Evolutionary conservation across 371 early-diverging fungal species (phyloP).

Genomic region (Apophysomyces trapeziformis): DNA sequence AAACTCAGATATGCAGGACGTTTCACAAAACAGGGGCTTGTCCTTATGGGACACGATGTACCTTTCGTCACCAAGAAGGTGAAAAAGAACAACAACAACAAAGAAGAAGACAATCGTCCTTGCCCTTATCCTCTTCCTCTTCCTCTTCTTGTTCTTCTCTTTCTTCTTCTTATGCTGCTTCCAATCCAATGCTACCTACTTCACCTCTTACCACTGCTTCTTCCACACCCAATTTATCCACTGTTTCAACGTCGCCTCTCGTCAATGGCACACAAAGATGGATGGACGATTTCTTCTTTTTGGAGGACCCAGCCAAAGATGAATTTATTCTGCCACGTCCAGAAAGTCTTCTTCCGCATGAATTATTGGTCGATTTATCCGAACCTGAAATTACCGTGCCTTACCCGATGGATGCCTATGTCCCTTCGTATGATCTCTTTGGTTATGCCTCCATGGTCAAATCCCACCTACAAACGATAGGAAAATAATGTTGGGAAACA

Average conservation of each 20-base stretch:
- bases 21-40: slow-evolving; percentile 90
- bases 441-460: background rate
- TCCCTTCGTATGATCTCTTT: background rate
- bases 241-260: background rate
- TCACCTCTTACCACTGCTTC: slow-evolving; percentile 9
- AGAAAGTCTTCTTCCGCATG: slow-evolving; percentile 41
- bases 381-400: slow-evolving; percentile 17
- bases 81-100: background rate
- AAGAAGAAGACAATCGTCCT: too few species aligned
- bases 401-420: slow-evolving; percentile 1
- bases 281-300: background rate
- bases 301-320: background rate
- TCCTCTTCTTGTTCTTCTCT: too few species aligned
- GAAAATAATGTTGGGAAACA: too few species aligned
- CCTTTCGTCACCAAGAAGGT: slow-evolving; percentile 82
- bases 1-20: slow-evolving; percentile 89
- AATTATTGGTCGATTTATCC: slow-evolving; percentile 35
- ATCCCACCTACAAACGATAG: too few species aligned
- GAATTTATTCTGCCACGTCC: slow-evolving; percentile 34
- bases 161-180: too few species aligned
- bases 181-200: background rate
- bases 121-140: too few species aligned
- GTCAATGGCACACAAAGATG: slow-evolving; percentile 8
- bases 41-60: slow-evolving; percentile 95
- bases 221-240: slow-evolving; percentile 10